Conservation (phyloP, 2,329 filamentous ascomycete genomes). For the Peltaster fructicola region DNA sequence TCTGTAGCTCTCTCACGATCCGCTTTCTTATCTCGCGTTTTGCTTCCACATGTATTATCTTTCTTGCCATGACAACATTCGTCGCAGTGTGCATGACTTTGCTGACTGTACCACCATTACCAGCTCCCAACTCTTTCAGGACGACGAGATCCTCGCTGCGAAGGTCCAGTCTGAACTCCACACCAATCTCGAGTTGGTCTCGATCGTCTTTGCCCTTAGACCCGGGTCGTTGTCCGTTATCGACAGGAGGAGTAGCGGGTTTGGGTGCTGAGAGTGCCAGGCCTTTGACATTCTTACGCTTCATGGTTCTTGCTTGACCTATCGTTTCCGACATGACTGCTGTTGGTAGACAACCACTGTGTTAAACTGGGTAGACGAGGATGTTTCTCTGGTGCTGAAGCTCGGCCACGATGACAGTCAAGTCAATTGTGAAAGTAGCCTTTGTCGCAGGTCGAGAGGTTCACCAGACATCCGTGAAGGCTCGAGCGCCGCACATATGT, state of each 20-base stretch:
- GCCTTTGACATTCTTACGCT: slow-evolving; percentile 97
- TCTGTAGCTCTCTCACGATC: slow-evolving; percentile 90
- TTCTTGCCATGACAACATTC: slow-evolving; percentile 92
- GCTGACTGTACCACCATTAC: slow-evolving; percentile 95
- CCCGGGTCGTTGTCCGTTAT: slow-evolving; percentile 45
- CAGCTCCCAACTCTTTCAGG: slow-evolving; percentile 83
- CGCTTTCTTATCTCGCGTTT: slow-evolving; percentile 95
- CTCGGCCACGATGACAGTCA: too few relatives aligned
- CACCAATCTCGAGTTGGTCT: slow-evolving; percentile 79
- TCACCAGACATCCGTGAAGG: too few relatives aligned
- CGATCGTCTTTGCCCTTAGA: slow-evolving; percentile 41
- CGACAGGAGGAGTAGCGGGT: slow-evolving; percentile 50
- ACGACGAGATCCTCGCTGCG: slow-evolving; percentile 83
- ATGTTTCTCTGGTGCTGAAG: neutral
- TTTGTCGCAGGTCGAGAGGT: too few relatives aligned
- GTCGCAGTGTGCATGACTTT: slow-evolving; percentile 92
- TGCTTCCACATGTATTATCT: slow-evolving; percentile 97
- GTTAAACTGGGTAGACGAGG: neutral
- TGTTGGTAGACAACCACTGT: too few relatives aligned
- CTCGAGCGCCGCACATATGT: too few relatives aligned
- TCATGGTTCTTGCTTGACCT: slow-evolving; percentile 65
- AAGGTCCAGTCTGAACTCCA: slow-evolving; percentile 89
- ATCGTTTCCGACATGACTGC: slow-evolving; percentile 38
- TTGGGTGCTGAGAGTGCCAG: slow-evolving; percentile 73
- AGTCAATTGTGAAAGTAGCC: too few relatives aligned